These are phyloP conservation scores for Aspergillus homomorphus DNA, from an alignment of 495 filamentous ascomycete genomes.

Conservation along the genomic window DNA sequence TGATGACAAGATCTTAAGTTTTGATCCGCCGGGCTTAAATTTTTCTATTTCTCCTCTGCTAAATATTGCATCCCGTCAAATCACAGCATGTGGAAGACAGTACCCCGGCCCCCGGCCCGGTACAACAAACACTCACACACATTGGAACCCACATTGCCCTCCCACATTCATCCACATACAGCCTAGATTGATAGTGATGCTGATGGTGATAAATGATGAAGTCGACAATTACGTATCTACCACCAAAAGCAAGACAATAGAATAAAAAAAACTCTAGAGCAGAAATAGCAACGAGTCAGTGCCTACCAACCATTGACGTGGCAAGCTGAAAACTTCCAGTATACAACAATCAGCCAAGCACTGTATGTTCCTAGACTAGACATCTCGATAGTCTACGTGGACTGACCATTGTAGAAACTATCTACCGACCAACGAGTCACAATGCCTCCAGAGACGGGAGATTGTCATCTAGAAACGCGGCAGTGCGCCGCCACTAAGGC, in stretches of 20 bases:
- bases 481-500: conserved; percentile 24
- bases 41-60: background rate
- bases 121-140: background rate
- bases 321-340: background rate
- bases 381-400: background rate
- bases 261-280: background rate
- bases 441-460: conserved; percentile 22
- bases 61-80: background rate
- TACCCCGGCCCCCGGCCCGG: background rate
- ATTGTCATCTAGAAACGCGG: conserved; percentile 27
- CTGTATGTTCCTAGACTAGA: too few species aligned
- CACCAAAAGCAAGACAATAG: background rate
- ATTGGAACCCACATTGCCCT: background rate
- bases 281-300: background rate
- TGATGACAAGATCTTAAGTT: background rate
- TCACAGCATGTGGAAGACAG: background rate
- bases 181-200: background rate
- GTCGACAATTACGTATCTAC: background rate
- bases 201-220: background rate
- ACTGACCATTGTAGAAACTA: background rate
- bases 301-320: background rate
- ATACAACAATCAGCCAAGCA: too few species aligned
- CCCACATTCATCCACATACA: background rate
- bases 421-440: background rate
- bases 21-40: background rate